Conservation (phyloP, 352 stramenopile genomes). For the Pythium phragmiticola region DNA sequence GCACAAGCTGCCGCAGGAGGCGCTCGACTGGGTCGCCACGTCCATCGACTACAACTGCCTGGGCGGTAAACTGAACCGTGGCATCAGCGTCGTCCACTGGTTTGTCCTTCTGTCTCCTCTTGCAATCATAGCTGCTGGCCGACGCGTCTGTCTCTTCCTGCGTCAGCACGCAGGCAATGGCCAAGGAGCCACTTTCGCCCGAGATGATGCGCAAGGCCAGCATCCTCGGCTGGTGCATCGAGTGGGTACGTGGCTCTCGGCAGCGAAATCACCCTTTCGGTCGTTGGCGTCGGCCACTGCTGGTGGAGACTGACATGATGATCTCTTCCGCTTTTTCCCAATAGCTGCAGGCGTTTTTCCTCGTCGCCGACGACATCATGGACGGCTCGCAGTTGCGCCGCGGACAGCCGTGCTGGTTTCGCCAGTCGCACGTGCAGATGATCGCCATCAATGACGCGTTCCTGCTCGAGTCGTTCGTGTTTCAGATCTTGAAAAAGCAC, state of each 20-base stretch:
- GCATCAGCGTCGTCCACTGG: slow-evolving; percentile 94
- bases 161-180: slow-evolving; percentile 59
- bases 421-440: slow-evolving; percentile 82
- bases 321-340: not conserved
- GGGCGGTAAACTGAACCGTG: slow-evolving; percentile 98
- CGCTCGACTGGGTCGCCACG: slow-evolving; percentile 73
- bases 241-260: slow-evolving; percentile 77
- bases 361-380: slow-evolving; percentile 99
- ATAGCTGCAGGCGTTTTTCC: slow-evolving; percentile 98
- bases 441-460: slow-evolving; percentile 98
- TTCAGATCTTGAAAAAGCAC: slow-evolving; percentile 87
- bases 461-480: slow-evolving; percentile 93
- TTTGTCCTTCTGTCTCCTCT: slow-evolving; percentile 17
- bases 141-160: not conserved
- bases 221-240: slow-evolving; percentile 97
- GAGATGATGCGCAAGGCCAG: slow-evolving; percentile 85
- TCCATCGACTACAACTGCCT: slow-evolving; percentile 97
- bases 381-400: slow-evolving; percentile 94
- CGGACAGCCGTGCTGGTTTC: slow-evolving; percentile 98
- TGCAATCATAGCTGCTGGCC: not conserved
- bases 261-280: too few relatives aligned
- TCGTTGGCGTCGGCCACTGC: too few relatives aligned
- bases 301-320: too few relatives aligned
- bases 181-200: slow-evolving; percentile 42
- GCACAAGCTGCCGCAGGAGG: slow-evolving; percentile 74